These are phyloP conservation scores for Boletellus emodensis DNA, from an alignment of 768 basidiomycete genomes.

Conservation along the genomic window DNA sequence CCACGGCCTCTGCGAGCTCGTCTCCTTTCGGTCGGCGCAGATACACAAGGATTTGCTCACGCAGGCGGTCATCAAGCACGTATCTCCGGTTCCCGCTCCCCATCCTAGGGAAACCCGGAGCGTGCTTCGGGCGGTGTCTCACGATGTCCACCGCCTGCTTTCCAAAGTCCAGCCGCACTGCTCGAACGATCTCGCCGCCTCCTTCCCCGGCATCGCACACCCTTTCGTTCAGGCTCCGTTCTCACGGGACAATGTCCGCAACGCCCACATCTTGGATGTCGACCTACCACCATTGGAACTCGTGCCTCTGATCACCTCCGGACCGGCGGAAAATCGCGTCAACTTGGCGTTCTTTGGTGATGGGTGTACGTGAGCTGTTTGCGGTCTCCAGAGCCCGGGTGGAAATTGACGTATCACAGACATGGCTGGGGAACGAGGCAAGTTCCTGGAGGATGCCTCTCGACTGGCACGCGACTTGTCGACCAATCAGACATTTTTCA, in stretches of 20 bases:
- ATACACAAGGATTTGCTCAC: constrained; percentile 17
- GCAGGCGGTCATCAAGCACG: constrained; percentile 8
- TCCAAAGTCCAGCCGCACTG: constrained; percentile 22
- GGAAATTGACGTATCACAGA: constrained; percentile 40
- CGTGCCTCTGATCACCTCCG: constrained; percentile 55
- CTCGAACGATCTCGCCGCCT: constrained; percentile 17
- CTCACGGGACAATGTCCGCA: neutral
- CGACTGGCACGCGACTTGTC: constrained; percentile 68
- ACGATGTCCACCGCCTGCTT: constrained; percentile 13
- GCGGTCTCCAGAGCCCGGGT: neutral
- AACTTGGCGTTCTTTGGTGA: constrained; percentile 77
- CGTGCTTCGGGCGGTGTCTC: constrained; percentile 20
- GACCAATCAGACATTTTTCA: constrained; percentile 70
- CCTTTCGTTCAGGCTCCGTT: constrained; percentile 10
- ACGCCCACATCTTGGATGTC: constrained; percentile 2
- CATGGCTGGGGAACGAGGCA: constrained; percentile 48
- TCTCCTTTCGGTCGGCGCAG: constrained; percentile 20
- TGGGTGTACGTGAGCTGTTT: constrained; percentile 52
- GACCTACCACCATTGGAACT: constrained; percentile 48
- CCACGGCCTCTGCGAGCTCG: constrained; percentile 13
- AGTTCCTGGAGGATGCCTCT: constrained; percentile 62
- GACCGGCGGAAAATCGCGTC: constrained; percentile 60
- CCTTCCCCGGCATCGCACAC: neutral
- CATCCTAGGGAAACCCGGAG: constrained; percentile 1
- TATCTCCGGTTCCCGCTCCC: constrained; percentile 11